Evolutionary conservation across 2,329 filamentous ascomycete species (phyloP).

Genomic region (Xylariaceae sp.): DNA sequence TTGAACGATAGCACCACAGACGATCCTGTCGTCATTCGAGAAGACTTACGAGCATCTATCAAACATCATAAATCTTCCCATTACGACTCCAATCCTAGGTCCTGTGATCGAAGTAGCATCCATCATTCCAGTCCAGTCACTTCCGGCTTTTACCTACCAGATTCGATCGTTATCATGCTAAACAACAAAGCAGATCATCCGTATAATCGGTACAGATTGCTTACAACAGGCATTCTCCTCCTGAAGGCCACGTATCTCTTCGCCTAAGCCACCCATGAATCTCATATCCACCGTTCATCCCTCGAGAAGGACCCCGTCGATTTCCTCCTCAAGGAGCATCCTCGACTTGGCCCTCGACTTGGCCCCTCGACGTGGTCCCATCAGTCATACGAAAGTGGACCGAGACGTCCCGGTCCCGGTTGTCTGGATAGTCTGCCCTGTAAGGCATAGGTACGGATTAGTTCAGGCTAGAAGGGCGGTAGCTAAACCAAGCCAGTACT

Average conservation of each 20-base stretch:
- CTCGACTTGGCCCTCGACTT: neutral
- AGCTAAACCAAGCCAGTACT: neutral
- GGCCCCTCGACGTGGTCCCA: too few species aligned
- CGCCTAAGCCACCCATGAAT: constrained; percentile 32
- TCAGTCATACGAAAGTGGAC: too few species aligned
- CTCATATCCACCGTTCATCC: constrained; percentile 31
- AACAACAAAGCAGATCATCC: constrained; percentile 50
- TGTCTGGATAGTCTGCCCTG: neutral
- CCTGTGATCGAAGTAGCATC: constrained; percentile 51
- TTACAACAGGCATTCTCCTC: constrained; percentile 56
- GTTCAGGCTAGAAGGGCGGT: neutral
- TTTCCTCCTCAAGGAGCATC: constrained; percentile 29
- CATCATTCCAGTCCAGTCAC: constrained; percentile 47
- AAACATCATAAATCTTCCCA: constrained; percentile 36
- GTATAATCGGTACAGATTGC: constrained; percentile 36
- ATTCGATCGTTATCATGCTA: constrained; percentile 56
- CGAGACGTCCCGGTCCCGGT: neutral
- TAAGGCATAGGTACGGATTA: too few species aligned
- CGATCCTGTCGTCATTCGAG: too few species aligned
- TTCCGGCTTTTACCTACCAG: constrained; percentile 47
- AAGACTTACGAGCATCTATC: too few species aligned
- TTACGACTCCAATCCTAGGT: constrained; percentile 45
- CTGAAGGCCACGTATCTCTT: constrained; percentile 37
- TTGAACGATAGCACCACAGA: too few species aligned
- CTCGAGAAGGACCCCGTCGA: constrained; percentile 24